phyloP scores from a whole-genome alignment of 2,329 filamentous ascomycete genomes.

The Neocucurbitaria cava region DNA sequence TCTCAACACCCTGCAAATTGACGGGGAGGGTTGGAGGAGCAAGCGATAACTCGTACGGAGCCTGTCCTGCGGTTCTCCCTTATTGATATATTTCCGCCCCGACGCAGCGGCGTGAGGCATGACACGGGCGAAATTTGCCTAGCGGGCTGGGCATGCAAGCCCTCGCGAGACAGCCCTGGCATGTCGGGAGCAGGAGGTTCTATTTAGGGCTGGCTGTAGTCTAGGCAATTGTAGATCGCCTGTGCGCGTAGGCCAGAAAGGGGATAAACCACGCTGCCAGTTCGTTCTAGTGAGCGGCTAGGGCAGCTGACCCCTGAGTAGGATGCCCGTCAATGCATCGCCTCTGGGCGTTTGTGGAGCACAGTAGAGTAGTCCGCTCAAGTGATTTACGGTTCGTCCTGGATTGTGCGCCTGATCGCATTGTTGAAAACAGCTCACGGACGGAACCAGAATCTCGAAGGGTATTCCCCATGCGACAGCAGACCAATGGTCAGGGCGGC shows the following conservation, averaged over 20 bases:
- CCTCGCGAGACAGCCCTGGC: slow-evolving; percentile 23
- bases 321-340: slow-evolving; percentile 5
- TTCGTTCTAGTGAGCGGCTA: slow-evolving; percentile 14
- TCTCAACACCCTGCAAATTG: slow-evolving; percentile 22
- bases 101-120: slow-evolving; percentile 24
- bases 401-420: neutral
- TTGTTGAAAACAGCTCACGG: neutral
- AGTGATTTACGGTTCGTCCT: neutral
- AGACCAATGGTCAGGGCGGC: neutral
- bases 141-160: slow-evolving; percentile 35
- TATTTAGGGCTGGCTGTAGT: slow-evolving; percentile 25
- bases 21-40: slow-evolving; percentile 18
- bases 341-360: slow-evolving; percentile 26
- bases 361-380: slow-evolving; percentile 7
- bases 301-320: slow-evolving; percentile 20
- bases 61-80: slow-evolving; percentile 8
- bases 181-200: slow-evolving; percentile 15
- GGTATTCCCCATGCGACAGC: neutral
- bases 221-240: slow-evolving; percentile 28
- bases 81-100: slow-evolving; percentile 33
- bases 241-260: slow-evolving; percentile 10
- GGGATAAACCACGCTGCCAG: slow-evolving; percentile 13
- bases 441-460: neutral
- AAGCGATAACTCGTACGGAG: slow-evolving; percentile 31
- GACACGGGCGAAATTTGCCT: slow-evolving; percentile 32